These are phyloP conservation scores for Cystofilobasidium ferigula DNA, from an alignment of 768 basidiomycete genomes.

Conservation along the genomic window DNA sequence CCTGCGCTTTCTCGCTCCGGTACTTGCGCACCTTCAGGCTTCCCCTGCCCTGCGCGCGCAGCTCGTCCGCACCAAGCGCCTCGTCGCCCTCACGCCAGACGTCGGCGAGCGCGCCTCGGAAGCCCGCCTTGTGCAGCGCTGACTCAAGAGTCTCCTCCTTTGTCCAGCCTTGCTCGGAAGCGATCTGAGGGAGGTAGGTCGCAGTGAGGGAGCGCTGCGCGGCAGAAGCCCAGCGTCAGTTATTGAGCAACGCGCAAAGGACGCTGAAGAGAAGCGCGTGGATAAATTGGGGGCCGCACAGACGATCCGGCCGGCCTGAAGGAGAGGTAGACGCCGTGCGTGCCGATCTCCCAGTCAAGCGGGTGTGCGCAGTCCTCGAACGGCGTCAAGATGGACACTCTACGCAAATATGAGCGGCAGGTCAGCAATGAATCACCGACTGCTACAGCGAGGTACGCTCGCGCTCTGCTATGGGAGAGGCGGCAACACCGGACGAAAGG, in stretches of 20 bases:
- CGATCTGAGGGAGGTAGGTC: conserved; percentile 87
- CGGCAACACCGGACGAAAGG: too few relatives aligned
- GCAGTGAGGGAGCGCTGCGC: conserved; percentile 56
- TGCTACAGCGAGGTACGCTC: too few relatives aligned
- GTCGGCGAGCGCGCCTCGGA: conserved; percentile 29
- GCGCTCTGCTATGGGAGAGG: too few relatives aligned
- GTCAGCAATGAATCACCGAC: too few relatives aligned
- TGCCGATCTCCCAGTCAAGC: conserved; percentile 84
- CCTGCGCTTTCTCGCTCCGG: conserved; percentile 33
- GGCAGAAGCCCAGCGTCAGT: conserved; percentile 32
- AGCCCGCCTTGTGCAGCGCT: conserved; percentile 88
- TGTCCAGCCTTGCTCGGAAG: conserved; percentile 81
- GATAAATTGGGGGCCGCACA: conserved; percentile 5
- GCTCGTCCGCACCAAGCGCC: background rate
- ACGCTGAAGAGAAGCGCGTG: conserved; percentile 1
- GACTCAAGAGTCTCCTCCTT: conserved; percentile 80
- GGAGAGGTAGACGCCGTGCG: conserved; percentile 80
- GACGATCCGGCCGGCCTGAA: conserved; percentile 41
- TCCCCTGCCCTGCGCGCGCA: background rate
- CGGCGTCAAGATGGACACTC: conserved; percentile 84
- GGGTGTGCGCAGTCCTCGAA: conserved; percentile 76
- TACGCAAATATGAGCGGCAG: conserved; percentile 40
- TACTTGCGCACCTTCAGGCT: conserved; percentile 33
- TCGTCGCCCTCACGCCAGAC: conserved; percentile 32
- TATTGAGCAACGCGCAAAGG: too few relatives aligned